Evolutionary conservation across 2,329 filamentous ascomycete genomes (phyloP).

Genomic region (Graphilbum sp.): DNA sequence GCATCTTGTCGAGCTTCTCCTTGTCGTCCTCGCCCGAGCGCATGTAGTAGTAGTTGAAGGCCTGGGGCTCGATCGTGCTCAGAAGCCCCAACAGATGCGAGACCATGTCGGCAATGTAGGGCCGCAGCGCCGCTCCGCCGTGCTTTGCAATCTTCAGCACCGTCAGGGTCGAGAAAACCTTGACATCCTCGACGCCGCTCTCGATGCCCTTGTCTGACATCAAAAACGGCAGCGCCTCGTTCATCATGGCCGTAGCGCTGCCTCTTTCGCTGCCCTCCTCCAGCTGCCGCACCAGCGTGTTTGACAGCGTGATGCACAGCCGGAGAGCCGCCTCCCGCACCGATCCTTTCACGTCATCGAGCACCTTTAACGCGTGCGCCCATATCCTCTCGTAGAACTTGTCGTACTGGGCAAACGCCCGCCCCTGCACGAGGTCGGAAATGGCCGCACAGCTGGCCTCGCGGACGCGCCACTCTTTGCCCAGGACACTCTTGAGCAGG

Average conservation of each 20-base stretch:
- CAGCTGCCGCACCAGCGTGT: slow-evolving; percentile 68
- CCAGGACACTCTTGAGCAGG: slow-evolving; percentile 68
- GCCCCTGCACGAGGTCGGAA: slow-evolving; percentile 71
- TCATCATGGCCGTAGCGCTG: slow-evolving; percentile 57
- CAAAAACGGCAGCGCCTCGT: slow-evolving; percentile 77
- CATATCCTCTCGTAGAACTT: slow-evolving; percentile 75
- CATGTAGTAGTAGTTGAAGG: slow-evolving; percentile 83
- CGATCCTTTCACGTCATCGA: slow-evolving; percentile 90
- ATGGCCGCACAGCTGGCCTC: slow-evolving; percentile 87
- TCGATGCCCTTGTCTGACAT: slow-evolving; percentile 80
- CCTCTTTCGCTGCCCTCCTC: slow-evolving; percentile 41
- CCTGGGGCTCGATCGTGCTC: slow-evolving; percentile 76
- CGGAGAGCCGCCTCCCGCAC: slow-evolving; percentile 68
- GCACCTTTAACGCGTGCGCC: slow-evolving; percentile 70
- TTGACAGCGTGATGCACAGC: slow-evolving; percentile 71
- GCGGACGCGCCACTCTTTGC: slow-evolving; percentile 83
- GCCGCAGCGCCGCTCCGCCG: slow-evolving; percentile 58
- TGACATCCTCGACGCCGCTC: slow-evolving; percentile 75
- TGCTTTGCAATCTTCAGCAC: slow-evolving; percentile 84
- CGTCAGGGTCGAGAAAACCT: slow-evolving; percentile 65
- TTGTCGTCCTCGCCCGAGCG: slow-evolving; percentile 76
- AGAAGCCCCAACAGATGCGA: slow-evolving; percentile 67
- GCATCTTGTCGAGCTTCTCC: slow-evolving; percentile 77
- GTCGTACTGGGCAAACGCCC: slow-evolving; percentile 61
- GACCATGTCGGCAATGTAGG: slow-evolving; percentile 68